Evolutionary conservation across 208 protist genomes (phyloP), one percentile per base, ranked within the genome.

Genomic region (Wallacemonas sp.): DNA sequence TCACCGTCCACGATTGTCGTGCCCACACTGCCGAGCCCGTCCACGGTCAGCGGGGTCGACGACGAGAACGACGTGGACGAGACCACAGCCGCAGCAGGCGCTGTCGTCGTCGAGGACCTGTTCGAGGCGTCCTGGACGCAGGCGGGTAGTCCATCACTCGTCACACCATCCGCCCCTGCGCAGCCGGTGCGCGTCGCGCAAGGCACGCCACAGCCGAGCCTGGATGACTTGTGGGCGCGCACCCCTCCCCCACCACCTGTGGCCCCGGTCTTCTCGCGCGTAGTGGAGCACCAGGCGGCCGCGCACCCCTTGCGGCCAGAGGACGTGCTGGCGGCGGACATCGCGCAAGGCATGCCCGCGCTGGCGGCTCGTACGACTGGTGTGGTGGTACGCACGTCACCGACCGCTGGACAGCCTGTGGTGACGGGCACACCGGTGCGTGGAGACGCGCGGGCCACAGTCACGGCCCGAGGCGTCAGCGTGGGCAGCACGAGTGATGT

Each of bases 191-290:
- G n/a, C n/a, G n/a, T n/a, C n/a, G n/a, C n/a, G n/a, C n/a, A n/a
- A n/a, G n/a, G n/a, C n/a, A n/a, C n/a, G n/a, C n/a, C n/a, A n/a
- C n/a, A n/a, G n/a, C n/a, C n/a, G n/a, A n/a, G n/a, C n/a, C n/a
- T n/a, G n/a, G n/a, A n/a, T n/a, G n/a, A n/a, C n/a, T n/a, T n/a
- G n/a, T n/a, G n/a, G n/a, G n/a, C n/a, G n/a, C n/a, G n/a, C n/a
- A n/a, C n/a, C 36, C 7, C 36, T 41, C 14, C 36, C 36, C 36
- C 0, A 14, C 36, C 52, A 3, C 16, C 31, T 44, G 32, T 18
- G 31, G 39, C 26, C 16, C 52, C 52, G 14, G 52, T 59, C 31
- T 41, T 59, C 31, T 59, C 52, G 11, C 52, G 52, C 18, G 32
- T 42, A 3, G 52, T 44, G 14, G 52, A 59, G 52, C 31, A 59